These are phyloP conservation scores for Lactarius vividus DNA, from an alignment of 768 basidiomycete genomes.

Conservation along the genomic window DNA sequence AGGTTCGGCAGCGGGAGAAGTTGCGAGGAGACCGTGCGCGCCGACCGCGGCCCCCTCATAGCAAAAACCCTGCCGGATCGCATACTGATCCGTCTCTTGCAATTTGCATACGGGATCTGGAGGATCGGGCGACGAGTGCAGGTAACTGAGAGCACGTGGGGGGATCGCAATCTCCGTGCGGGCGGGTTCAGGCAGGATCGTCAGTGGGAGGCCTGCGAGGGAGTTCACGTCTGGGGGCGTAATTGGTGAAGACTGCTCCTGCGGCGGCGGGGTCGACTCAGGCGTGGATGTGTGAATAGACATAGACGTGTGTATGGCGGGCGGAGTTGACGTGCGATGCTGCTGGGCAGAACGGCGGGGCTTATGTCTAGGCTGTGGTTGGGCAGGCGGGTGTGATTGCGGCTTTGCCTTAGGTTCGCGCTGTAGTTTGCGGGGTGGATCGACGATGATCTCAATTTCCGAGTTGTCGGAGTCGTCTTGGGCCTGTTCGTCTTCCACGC, in stretches of 20 bases:
- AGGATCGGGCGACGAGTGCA: conserved; percentile 1
- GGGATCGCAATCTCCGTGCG: conserved; percentile 10
- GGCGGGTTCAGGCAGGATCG: conserved; percentile 3
- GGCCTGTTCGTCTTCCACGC: neutral
- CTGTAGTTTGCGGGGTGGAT: neutral
- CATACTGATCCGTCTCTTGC: neutral
- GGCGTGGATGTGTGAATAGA: neutral
- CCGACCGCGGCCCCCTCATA: conserved; percentile 18
- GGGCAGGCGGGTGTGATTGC: neutral
- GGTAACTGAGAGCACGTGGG: conserved; percentile 9
- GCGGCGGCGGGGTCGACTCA: neutral
- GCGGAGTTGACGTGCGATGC: neutral
- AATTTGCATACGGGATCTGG: neutral
- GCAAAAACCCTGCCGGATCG: conserved; percentile 16
- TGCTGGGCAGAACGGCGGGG: neutral
- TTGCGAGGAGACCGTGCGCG: conserved; percentile 24
- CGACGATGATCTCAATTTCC: neutral
- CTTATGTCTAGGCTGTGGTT: neutral
- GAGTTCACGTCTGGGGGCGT: neutral
- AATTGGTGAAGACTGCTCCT: neutral
- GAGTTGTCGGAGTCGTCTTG: neutral
- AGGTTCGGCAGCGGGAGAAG: neutral
- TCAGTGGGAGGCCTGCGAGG: conserved; percentile 10
- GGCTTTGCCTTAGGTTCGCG: neutral
- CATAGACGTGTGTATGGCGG: neutral